Evolutionary conservation across 75 land plant species (phyloP).

Genomic region (Selaginella moellendorffii): DNA sequence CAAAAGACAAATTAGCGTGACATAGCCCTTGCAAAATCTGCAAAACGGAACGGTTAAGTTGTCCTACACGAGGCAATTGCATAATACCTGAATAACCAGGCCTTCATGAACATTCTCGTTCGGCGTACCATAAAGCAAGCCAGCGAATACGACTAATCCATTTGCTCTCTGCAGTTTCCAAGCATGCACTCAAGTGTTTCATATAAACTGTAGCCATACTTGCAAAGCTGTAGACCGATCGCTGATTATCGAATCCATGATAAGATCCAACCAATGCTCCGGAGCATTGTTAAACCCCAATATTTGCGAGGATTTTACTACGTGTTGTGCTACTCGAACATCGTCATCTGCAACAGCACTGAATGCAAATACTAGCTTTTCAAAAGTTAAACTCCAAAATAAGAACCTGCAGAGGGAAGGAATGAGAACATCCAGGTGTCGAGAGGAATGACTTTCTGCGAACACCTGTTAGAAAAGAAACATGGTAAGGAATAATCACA

Average conservation of each 20-base stretch:
- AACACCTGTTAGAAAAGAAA: slow-evolving; percentile 17
- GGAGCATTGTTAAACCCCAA: slow-evolving; percentile 20
- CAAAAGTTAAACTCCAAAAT: neutral
- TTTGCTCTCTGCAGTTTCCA: slow-evolving; percentile 22
- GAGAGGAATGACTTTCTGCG: slow-evolving; percentile 16
- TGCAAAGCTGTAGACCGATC: slow-evolving; percentile 13
- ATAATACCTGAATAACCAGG: neutral
- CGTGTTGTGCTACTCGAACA: slow-evolving; percentile 18
- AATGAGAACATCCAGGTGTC: slow-evolving; percentile 16
- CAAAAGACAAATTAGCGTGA: neutral
- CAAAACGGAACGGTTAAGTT: neutral
- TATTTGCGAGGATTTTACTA: slow-evolving; percentile 18
- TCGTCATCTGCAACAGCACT: slow-evolving; percentile 33
- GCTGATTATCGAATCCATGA: slow-evolving; percentile 12
- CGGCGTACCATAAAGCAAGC: slow-evolving; percentile 18
- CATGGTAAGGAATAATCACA: neutral
- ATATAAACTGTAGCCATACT: slow-evolving; percentile 9
- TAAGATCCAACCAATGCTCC: slow-evolving; percentile 15
- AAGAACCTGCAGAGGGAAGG: slow-evolving; percentile 26
- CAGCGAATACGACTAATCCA: slow-evolving; percentile 22
- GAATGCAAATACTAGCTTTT: neutral
- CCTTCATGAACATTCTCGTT: slow-evolving; percentile 1
- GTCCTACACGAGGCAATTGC: neutral
- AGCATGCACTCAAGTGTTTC: neutral
- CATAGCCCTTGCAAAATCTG: neutral